Evolutionary conservation across 306 rosid species (phyloP), one percentile per base, ranked within the genome.

Genomic region (Corylus heterophylla): DNA sequence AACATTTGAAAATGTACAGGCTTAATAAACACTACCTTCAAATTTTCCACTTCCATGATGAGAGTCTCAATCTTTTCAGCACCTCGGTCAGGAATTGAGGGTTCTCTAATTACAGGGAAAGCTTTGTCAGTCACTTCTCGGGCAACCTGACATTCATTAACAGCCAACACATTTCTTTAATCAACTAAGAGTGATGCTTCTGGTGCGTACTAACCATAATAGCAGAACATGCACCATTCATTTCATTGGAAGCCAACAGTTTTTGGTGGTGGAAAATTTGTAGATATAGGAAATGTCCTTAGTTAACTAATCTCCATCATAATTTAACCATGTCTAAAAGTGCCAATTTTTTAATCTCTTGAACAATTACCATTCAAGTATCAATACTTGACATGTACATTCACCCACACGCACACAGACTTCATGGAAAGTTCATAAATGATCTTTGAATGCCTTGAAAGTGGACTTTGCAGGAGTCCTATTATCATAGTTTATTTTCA

Each of bases 1-100:
- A 25, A 59, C 14, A 59, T 59, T 59, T 22, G 16, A 74, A 27
- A 50, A 76, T 47, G 59, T 42, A 74, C 55, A 64, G 22, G 52
- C 77, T 72, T 39, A 80, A 49, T 80, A 48, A 76, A 75, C 54
- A 54, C 74, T 78, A 91, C 98, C 95, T 91, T 89, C 81, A 94
- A 88, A 79, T 42, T 83, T 81, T 80, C 68, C 27, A 89, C 77
- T 77, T 87, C 97, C 39, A 82, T 83, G 25, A 80, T 84, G 71
- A 89, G 91, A 83, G 73, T 80, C 89, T 79, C 90, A 59, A 86
- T 48, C 29, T 77, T 83, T 78, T 81, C 87, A 55, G 70, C 37
- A 56, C 82, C 92, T 73, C 64, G 44, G 44, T 47, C 84, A 48
- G 86, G 83, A 82, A 75, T 80, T 63, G 85, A 78, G 63, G 88